A percentile compares a stretch with the other conserved stretches of the same genome.
Evolutionary conservation across 768 basidiomycete genomes (phyloP).

Genomic region (Agaricus sinodeliciosus): DNA sequence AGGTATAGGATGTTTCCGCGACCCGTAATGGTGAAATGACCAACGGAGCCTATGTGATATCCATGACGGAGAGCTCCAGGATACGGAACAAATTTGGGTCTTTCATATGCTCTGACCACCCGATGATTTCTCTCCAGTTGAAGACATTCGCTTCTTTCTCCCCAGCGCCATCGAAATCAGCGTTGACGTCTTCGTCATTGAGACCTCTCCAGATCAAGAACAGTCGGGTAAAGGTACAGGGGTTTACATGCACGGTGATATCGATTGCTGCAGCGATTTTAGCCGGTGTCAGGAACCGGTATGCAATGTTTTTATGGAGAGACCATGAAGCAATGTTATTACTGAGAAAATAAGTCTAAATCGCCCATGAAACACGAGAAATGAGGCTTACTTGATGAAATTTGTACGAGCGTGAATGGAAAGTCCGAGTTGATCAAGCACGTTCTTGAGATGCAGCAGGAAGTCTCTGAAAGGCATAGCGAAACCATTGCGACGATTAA

Average conservation of each 20-base stretch:
- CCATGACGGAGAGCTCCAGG: conserved; percentile 72
- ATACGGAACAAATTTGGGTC: conserved; percentile 70
- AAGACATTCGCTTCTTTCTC: conserved; percentile 80
- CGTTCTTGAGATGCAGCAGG: conserved; percentile 71
- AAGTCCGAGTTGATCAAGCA: conserved; percentile 82
- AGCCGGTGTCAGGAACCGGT: conserved; percentile 76
- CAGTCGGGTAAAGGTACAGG: conserved; percentile 75
- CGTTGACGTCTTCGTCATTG: conserved; percentile 68
- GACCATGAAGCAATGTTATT: conserved; percentile 72
- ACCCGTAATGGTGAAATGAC: neutral
- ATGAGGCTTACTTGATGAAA: conserved; percentile 62
- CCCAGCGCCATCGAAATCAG: conserved; percentile 64
- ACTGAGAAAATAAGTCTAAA: conserved; percentile 28
- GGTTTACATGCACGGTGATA: conserved; percentile 75
- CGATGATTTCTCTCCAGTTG: conserved; percentile 78
- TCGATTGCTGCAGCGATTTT: conserved; percentile 84
- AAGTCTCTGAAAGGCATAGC: conserved; percentile 82
- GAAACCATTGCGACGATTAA: conserved; percentile 77
- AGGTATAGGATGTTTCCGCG: neutral
- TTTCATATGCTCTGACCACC: conserved; percentile 78
- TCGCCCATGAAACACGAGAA: neutral
- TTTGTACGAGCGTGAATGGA: conserved; percentile 75
- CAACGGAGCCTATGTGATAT: conserved; percentile 39
- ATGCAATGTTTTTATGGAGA: conserved; percentile 80
- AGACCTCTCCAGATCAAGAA: conserved; percentile 86